These are phyloP conservation scores for Galium porrigens DNA, from an alignment of 305 asterid genomes.

Conservation along the genomic window DNA sequence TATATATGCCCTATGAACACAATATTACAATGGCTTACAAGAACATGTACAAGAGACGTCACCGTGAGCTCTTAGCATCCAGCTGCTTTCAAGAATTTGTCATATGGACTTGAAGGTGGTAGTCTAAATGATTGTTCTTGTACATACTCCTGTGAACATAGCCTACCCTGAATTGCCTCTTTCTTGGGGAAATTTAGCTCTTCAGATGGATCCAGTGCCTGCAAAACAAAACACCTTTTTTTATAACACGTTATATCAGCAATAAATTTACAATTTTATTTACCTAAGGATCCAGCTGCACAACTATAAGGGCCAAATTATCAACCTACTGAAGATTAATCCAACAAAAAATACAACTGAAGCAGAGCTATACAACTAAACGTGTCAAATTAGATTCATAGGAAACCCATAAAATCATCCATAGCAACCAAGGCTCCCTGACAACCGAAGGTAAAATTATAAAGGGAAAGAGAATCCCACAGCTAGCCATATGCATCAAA, in stretches of 20 bases:
- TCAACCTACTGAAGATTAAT: no score
- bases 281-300: not conserved
- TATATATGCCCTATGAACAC: not conserved
- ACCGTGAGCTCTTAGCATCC: constrained; percentile 23
- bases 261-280: not conserved
- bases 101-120: constrained; percentile 46
- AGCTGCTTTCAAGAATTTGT: constrained; percentile 41
- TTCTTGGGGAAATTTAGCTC: constrained; percentile 14
- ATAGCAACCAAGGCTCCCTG: not conserved
- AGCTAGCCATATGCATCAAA: not conserved
- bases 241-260: not conserved
- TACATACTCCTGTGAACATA: constrained; percentile 23
- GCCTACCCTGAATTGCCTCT: constrained; percentile 11
- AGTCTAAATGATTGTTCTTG: constrained; percentile 34
- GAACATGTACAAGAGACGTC: constrained; percentile 11
- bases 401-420: not conserved
- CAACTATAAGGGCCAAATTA: not conserved
- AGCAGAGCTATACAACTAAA: no score
- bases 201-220: constrained; percentile 21
- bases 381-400: not conserved
- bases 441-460: not conserved
- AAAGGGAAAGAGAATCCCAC: not conserved
- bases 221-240: not conserved
- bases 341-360: not conserved
- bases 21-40: not conserved